These are phyloP conservation scores for Xylariaceae sp. DNA, from an alignment of 2,329 filamentous ascomycete species.

Conservation along the genomic window DNA sequence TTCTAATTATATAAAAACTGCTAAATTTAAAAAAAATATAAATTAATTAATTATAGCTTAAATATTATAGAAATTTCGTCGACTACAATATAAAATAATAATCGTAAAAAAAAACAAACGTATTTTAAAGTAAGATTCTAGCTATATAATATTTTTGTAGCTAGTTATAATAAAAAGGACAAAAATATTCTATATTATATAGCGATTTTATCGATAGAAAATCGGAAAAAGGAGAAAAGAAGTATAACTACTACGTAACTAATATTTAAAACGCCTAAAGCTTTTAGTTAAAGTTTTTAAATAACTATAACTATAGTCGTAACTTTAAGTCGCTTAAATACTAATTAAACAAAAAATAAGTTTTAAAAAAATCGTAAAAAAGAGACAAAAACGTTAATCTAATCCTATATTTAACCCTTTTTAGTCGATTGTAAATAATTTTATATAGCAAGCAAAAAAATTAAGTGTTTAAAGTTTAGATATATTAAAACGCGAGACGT, in stretches of 20 bases:
- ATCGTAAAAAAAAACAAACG: not conserved
- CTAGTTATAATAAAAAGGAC: not conserved
- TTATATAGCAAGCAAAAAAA: not conserved
- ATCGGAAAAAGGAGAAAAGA: not conserved
- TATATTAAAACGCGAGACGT: too few species aligned
- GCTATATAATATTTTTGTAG: not conserved
- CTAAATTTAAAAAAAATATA: not conserved
- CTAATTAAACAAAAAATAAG: not conserved
- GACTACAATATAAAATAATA: not conserved
- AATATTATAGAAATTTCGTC: not conserved
- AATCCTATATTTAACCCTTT: not conserved
- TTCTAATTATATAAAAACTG: not conserved
- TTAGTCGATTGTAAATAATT: not conserved
- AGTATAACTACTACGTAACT: not conserved
- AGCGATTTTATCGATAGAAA: not conserved
- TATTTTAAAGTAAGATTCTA: not conserved
- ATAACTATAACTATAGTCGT: not conserved
- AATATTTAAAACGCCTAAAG: not conserved
- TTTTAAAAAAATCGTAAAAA: not conserved
- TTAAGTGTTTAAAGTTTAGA: too few species aligned
- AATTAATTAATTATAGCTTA: not conserved
- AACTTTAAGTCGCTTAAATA: not conserved
- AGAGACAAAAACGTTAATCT: not conserved
- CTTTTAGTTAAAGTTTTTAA: not conserved
- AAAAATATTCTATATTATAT: not conserved